Evolutionary conservation across 805 yeast genomes (phyloP).

Genomic region (Jamesozyma lodderae): DNA sequence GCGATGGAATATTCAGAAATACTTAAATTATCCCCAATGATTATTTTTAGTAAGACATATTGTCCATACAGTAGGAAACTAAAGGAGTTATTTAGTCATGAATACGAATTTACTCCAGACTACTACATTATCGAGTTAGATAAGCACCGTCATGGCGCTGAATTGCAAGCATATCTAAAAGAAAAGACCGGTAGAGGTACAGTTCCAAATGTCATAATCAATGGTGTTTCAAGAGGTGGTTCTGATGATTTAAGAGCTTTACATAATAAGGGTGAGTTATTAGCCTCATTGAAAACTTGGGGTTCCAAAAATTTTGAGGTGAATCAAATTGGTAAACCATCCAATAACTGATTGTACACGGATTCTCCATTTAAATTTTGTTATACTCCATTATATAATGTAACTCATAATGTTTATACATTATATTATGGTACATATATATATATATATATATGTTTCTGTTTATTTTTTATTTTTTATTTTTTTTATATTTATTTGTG

Average conservation of each 20-base stretch:
- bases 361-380: too few species aligned
- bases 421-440: too few species aligned
- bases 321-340: constrained; percentile 9
- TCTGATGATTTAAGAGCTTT: constrained; percentile 66
- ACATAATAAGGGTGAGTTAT: constrained; percentile 49
- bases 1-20: constrained; percentile 48
- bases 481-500: not conserved
- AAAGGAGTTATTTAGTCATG: constrained; percentile 48
- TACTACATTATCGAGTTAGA: constrained; percentile 77
- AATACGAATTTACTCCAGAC: constrained; percentile 63
- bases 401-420: too few species aligned
- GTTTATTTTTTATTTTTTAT: not conserved
- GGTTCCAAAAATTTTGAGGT: constrained; percentile 16
- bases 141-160: constrained; percentile 63
- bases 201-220: constrained; percentile 82
- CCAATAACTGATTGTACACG: constrained; percentile 16
- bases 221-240: constrained; percentile 76
- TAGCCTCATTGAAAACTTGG: constrained; percentile 37
- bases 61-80: constrained; percentile 74
- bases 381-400: too few species aligned
- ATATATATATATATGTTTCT: not conserved
- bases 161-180: constrained; percentile 64
- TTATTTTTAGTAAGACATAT: constrained; percentile 43
- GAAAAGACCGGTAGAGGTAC: constrained; percentile 68
- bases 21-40: constrained; percentile 53